These are phyloP conservation scores for Populus davidiana DNA, from an alignment of 345 rosid genomes.

Conservation along the genomic window DNA sequence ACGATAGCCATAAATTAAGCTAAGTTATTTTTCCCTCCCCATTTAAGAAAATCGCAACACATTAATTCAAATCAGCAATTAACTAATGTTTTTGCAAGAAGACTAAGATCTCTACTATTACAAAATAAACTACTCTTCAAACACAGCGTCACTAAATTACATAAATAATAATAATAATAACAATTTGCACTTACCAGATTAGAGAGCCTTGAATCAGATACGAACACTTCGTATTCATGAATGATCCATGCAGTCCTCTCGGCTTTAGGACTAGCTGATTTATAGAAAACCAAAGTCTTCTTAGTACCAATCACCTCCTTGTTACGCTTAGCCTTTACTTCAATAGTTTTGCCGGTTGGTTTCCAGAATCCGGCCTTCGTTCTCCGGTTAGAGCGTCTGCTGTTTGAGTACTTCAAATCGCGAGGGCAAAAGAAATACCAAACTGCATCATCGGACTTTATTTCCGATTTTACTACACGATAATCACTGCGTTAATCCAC, in stretches of 20 bases:
- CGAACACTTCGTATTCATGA: constrained; percentile 42
- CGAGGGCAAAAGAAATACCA: constrained; percentile 43
- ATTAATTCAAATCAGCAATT: background rate
- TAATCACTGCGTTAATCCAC: background rate
- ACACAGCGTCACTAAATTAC: background rate
- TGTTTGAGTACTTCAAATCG: constrained; percentile 20
- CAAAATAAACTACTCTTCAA: background rate
- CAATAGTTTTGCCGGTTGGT: constrained; percentile 32
- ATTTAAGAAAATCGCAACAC: background rate
- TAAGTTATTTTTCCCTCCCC: background rate
- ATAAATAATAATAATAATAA: too few species aligned
- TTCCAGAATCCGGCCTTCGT: constrained; percentile 53
- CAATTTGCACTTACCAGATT: background rate
- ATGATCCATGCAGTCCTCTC: constrained; percentile 27
- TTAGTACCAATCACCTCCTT: constrained; percentile 37
- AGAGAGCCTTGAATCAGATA: constrained; percentile 10
- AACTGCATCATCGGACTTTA: background rate
- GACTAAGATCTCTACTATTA: too few species aligned
- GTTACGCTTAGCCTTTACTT: background rate
- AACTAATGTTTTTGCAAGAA: too few species aligned
- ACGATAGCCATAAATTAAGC: background rate
- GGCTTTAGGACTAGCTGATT: background rate
- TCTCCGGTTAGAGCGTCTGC: constrained; percentile 19
- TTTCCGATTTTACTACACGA: constrained; percentile 2
- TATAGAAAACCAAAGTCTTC: constrained; percentile 43